Percentiles rank a stretch among this genome's conserved stretches.
Evolutionary conservation across 2,329 filamentous ascomycete genomes (phyloP).

Genomic region (Endocalyx cinctus): DNA sequence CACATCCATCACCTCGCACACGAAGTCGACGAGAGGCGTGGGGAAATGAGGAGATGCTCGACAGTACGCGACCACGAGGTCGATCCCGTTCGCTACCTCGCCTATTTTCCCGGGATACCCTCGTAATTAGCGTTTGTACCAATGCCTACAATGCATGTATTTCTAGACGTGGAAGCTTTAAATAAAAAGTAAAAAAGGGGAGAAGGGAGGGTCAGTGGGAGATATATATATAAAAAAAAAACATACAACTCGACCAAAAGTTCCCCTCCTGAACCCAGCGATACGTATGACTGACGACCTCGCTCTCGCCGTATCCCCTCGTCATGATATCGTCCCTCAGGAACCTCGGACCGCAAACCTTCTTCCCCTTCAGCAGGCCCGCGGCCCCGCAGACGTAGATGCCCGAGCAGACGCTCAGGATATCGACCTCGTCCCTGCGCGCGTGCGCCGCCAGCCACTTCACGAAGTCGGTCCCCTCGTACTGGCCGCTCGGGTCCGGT

Average conservation of each 20-base stretch:
- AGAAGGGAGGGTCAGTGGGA: neutral
- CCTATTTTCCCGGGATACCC: too few species aligned
- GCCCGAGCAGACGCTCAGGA: slow-evolving; percentile 49
- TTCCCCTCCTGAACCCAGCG: slow-evolving; percentile 50
- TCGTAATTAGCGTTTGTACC: too few species aligned
- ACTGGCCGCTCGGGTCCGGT: slow-evolving; percentile 34
- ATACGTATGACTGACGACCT: slow-evolving; percentile 40
- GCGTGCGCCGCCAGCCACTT: slow-evolving; percentile 41
- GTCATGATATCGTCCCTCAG: slow-evolving; percentile 35
- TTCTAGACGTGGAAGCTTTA: too few species aligned
- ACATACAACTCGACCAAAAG: slow-evolving; percentile 50
- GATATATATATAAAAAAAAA: neutral
- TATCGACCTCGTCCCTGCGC: slow-evolving; percentile 34
- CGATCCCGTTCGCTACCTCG: slow-evolving; percentile 53
- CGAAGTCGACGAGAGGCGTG: slow-evolving; percentile 38
- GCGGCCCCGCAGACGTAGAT: slow-evolving; percentile 43
- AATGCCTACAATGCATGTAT: too few species aligned
- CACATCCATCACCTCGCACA: slow-evolving; percentile 40
- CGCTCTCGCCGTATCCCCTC: slow-evolving; percentile 33
- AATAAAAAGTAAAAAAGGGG: slow-evolving; percentile 1
- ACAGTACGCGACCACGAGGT: slow-evolving; percentile 49
- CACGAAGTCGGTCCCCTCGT: slow-evolving; percentile 14
- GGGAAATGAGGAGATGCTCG: slow-evolving; percentile 39
- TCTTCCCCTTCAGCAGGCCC: slow-evolving; percentile 41
- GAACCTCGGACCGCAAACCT: slow-evolving; percentile 41